Evolutionary conservation across 352 stramenopile species (phyloP), one percentile per base, ranked within the genome.

Genomic region (Phytophthora pluvialis): DNA sequence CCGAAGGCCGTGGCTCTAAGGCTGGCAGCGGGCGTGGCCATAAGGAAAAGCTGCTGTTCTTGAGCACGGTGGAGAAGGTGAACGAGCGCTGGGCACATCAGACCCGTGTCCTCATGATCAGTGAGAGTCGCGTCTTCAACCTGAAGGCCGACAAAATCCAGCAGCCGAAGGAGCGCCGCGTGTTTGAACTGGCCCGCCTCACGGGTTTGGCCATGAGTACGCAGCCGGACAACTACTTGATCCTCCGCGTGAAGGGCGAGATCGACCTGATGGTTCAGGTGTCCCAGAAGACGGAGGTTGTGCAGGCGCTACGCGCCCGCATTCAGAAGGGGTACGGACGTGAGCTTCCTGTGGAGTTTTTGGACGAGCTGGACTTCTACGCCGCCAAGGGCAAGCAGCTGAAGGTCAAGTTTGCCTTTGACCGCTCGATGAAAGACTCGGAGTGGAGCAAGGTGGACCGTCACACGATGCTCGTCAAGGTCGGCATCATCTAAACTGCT

Each of bases 51-150:
- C 65, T 95, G 33, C 52, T 93, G 13, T 95, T 95, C 70, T 68
- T 88, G 12, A 72, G 63, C 25, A 75, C 83, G 8, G 86, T 92
- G 38, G 73, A 86, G 42, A 95, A 95, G 64, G 81, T 95, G 54
- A 95, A 95, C 44, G 85, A 95, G 65, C 84, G 86, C 28, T 93
- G 90, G 55, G 83, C 89, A 26, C 83, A 92, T 65, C 86, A 95
- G 67, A 59, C 74, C 28, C 84, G 86, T 47, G 79, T 91, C 51
- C 74, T 95, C 16, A 78, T 95, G 60, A 85, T 95, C 18, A 83
- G 76, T 36, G 80, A 92, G 56, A 83, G 76, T 53, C 71, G 85
- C 43, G 76, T 95, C n/a, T 90, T 88, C 71, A 95, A 95, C 67
- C 62, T 95, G 54, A 93, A 93, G 76, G 85, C 83, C 25, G 80